Conservation (phyloP, 1,284 basidiomycete genomes). For the Heterobasidion irregulare region DNA sequence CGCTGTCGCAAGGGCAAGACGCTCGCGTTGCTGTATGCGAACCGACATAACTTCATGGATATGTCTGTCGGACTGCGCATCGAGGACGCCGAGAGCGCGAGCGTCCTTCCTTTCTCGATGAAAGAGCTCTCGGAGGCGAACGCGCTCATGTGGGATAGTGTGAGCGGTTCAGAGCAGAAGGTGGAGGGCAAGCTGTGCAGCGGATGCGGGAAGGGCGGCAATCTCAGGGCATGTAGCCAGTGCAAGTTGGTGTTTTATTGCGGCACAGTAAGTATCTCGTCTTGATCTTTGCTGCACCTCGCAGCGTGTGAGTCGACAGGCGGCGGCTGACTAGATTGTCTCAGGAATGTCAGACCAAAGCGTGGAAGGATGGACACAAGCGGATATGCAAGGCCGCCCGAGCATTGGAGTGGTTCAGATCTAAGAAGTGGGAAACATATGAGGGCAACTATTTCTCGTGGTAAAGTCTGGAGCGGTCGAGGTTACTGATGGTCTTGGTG, state of each 20-base stretch:
- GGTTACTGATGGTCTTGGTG: too few species aligned
- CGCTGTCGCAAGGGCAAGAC: neutral
- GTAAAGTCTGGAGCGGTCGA: too few species aligned
- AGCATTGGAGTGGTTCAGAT: neutral
- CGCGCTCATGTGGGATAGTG: neutral
- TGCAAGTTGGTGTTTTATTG: neutral
- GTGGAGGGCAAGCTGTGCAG: neutral
- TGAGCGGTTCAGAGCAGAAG: neutral
- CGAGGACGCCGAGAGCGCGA: neutral
- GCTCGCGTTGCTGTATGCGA: neutral
- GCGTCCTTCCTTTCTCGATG: neutral
- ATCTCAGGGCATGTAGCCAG: neutral
- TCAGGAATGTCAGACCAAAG: neutral
- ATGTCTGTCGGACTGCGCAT: neutral
- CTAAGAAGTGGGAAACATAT: neutral
- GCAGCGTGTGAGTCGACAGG: neutral
- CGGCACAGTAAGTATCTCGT: neutral
- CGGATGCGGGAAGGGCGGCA: neutral
- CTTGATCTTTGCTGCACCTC: neutral
- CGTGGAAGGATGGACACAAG: neutral
- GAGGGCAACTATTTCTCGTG: neutral
- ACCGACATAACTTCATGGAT: neutral
- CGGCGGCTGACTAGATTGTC: neutral
- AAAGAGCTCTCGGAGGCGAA: neutral
- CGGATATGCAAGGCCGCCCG: neutral